Percentiles rank a stretch among this genome's conserved stretches.
Conservation (phyloP, 192 early-diverging fungal species). For the Entomortierella lignicola region DNA sequence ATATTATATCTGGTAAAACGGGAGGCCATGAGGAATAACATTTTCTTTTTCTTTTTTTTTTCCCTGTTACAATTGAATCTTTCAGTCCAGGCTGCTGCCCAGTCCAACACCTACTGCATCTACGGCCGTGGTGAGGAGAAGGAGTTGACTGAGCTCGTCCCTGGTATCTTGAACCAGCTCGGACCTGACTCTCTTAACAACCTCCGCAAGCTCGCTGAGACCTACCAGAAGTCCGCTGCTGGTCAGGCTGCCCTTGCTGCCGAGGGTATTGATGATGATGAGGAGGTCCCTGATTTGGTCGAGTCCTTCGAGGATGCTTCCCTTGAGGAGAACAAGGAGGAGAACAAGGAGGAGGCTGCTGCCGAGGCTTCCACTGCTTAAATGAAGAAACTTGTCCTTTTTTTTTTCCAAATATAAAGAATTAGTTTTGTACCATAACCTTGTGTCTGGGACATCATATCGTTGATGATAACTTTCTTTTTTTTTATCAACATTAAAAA, state of each 20-base stretch:
- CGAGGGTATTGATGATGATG: slow-evolving; percentile 90
- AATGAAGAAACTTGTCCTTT: slow-evolving; percentile 1
- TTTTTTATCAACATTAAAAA: neutral
- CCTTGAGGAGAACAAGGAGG: slow-evolving; percentile 45
- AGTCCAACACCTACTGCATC: slow-evolving; percentile 96
- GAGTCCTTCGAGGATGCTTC: slow-evolving; percentile 58
- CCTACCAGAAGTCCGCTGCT: slow-evolving; percentile 73
- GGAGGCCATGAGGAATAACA: too few relatives aligned
- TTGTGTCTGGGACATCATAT: too few relatives aligned
- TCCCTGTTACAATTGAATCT: slow-evolving; percentile 28
- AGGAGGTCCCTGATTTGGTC: slow-evolving; percentile 96
- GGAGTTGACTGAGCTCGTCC: slow-evolving; percentile 86
- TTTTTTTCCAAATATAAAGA: neutral
- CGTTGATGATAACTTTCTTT: neutral
- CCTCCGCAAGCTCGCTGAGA: slow-evolving; percentile 89
- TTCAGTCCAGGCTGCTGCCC: slow-evolving; percentile 85
- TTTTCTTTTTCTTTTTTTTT: neutral
- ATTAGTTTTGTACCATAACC: neutral
- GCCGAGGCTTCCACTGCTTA: slow-evolving; percentile 37
- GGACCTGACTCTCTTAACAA: slow-evolving; percentile 89
- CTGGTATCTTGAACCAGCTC: slow-evolving; percentile 85
- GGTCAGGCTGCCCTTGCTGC: slow-evolving; percentile 64
- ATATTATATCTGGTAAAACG: too few relatives aligned
- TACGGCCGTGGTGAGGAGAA: slow-evolving; percentile 85
- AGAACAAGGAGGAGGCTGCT: slow-evolving; percentile 32